Percentiles rank a stretch among this genome's conserved stretches.
phyloP scores from a whole-genome alignment of 2,329 filamentous ascomycete genomes.

The Eurotiales sp. region DNA sequence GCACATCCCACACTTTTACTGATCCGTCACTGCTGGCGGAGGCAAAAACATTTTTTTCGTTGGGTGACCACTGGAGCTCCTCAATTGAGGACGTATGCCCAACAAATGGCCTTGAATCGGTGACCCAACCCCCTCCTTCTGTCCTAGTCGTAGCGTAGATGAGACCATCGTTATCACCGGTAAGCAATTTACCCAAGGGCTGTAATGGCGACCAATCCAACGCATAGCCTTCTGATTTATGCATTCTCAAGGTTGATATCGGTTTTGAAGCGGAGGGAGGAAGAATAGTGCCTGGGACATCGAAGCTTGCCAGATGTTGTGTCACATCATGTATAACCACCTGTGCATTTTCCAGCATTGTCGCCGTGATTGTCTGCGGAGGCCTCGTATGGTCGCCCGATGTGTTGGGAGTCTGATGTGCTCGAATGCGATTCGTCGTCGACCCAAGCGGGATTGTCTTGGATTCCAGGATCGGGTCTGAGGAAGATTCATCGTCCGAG shows the following conservation, averaged over 20 bases:
- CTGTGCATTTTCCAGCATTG: slow-evolving; percentile 86
- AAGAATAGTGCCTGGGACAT: slow-evolving; percentile 77
- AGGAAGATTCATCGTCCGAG: slow-evolving; percentile 65
- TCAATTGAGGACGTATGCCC: slow-evolving; percentile 85
- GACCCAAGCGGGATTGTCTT: slow-evolving; percentile 80
- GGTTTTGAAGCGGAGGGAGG: slow-evolving; percentile 84
- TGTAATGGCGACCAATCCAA: slow-evolving; percentile 91
- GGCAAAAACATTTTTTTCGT: slow-evolving; percentile 87
- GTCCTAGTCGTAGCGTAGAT: slow-evolving; percentile 86
- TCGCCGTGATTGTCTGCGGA: slow-evolving; percentile 79
- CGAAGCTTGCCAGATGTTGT: slow-evolving; percentile 82
- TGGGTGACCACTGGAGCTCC: slow-evolving; percentile 95
- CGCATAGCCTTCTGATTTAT: slow-evolving; percentile 91
- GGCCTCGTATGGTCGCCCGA: slow-evolving; percentile 61
- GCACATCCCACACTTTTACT: slow-evolving; percentile 91
- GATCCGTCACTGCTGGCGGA: slow-evolving; percentile 92
- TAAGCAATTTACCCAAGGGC: slow-evolving; percentile 78
- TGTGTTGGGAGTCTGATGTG: slow-evolving; percentile 71
- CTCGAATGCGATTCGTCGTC: slow-evolving; percentile 90
- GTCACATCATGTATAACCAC: slow-evolving; percentile 94
- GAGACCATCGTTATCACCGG: slow-evolving; percentile 83
- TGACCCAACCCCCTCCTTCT: slow-evolving; percentile 84
- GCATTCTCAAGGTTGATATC: slow-evolving; percentile 78
- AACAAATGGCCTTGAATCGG: slow-evolving; percentile 75
- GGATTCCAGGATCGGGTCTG: slow-evolving; percentile 90